Base-by-base conservation (phyloP, 495 filamentous ascomycete species). In the Patellaria atrata region DNA sequence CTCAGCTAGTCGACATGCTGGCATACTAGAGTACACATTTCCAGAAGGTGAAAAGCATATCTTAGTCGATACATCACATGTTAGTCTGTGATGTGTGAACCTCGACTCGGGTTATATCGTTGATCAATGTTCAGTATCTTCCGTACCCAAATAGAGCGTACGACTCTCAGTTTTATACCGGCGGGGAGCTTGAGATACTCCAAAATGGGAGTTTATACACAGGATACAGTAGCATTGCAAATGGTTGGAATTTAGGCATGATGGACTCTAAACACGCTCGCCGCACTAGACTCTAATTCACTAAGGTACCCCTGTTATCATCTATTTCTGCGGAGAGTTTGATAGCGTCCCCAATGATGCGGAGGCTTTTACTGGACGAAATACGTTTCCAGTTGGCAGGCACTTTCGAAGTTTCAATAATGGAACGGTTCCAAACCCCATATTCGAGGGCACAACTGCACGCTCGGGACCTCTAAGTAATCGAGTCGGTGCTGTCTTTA, bases 271-370 rank as follows among this genome's bases (percentile, higher is more conserved):
- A n/a, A n/a, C n/a, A n/a, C n/a, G n/a, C n/a, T n/a, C n/a, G n/a
- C n/a, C n/a, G n/a, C n/a, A n/a, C n/a, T n/a, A n/a, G n/a, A n/a
- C n/a, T n/a, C n/a, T n/a, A n/a, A n/a, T n/a, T n/a, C n/a, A n/a
- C n/a, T 20, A 20, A 20, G 33, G 50, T 17, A 25, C 52, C 0
- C 45, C 50, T 5, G 45, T 50, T 12, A 56, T 50, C 5, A 40
- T 51, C 3, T 58, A 52, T 32, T 51, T 58, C 11, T 58, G 53
- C 30, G 55, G 48, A 8, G 45, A 56, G 26, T 58, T 55, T 23
- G 52, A 58, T n/a, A 16, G 23, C 8, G 13, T 43, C 9, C 50
- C 52, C 1, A 34, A 48, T 18, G 28, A 42, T 8, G 47, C 52
- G 12, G 33, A 39, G 13, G 38, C 52, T 1, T 55, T 58, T 30